Evolutionary conservation across 2,329 filamentous ascomycete genomes (phyloP).

Genomic region (Metarhizium robertsii): DNA sequence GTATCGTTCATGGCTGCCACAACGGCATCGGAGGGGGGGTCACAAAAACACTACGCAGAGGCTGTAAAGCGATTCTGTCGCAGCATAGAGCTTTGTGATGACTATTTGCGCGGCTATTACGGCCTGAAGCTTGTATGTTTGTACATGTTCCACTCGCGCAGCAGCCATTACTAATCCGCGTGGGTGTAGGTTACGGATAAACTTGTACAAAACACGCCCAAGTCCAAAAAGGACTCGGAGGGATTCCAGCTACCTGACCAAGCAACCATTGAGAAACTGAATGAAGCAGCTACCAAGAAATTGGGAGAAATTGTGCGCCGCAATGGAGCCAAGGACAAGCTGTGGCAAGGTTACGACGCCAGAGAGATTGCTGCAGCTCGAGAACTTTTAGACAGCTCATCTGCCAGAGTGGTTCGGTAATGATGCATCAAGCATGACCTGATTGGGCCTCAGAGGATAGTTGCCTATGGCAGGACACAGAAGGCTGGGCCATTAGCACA

Average conservation of each 20-base stretch:
- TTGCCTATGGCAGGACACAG: not conserved
- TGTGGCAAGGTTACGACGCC: conserved; percentile 65
- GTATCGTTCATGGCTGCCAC: conserved; percentile 62
- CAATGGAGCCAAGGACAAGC: conserved; percentile 47
- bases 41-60: conserved; percentile 52
- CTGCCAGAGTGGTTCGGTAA: conserved; percentile 34
- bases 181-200: conserved; percentile 36
- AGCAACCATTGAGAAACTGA: conserved; percentile 55
- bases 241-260: conserved; percentile 45
- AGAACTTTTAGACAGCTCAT: conserved; percentile 52
- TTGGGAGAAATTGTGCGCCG: conserved; percentile 67
- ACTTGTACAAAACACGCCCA: conserved; percentile 34
- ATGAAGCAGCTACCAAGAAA: conserved; percentile 64
- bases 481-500: not conserved
- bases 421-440: not conserved
- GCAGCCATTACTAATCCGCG: conserved; percentile 1
- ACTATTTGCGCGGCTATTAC: conserved; percentile 87
- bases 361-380: conserved; percentile 64
- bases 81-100: conserved; percentile 87
- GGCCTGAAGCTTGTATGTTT: conserved; percentile 67
- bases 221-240: conserved; percentile 38
- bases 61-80: conserved; percentile 79
- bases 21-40: conserved; percentile 28
- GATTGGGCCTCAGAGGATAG: not conserved
- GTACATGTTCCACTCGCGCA: not conserved